These are phyloP conservation scores for Diaporthe citri DNA, from an alignment of 2,329 filamentous ascomycete genomes.

Conservation along the genomic window DNA sequence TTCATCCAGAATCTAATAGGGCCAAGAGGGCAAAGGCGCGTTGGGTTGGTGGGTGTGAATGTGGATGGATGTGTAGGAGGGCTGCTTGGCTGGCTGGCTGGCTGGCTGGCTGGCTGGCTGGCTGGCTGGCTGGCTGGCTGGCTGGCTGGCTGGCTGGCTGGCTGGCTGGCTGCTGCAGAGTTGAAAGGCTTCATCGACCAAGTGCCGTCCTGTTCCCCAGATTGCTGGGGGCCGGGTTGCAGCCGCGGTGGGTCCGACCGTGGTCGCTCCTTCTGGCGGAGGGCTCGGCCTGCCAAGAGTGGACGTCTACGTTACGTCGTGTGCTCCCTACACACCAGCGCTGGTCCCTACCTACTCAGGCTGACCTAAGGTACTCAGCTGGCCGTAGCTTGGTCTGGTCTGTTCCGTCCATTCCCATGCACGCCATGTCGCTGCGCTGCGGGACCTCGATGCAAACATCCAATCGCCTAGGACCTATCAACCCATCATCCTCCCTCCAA, in stretches of 20 bases:
- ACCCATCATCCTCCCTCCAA: constrained; percentile 12
- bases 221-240: constrained; percentile 19
- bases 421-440: not conserved
- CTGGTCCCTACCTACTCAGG: no score
- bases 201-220: constrained; percentile 28
- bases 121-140: not conserved
- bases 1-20: constrained; percentile 21
- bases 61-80: not conserved
- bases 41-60: not conserved
- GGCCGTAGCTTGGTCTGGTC: not conserved
- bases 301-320: constrained; percentile 10
- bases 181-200: constrained; percentile 8
- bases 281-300: constrained; percentile 24
- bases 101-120: not conserved
- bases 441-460: constrained; percentile 10
- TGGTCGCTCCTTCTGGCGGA: constrained; percentile 2
- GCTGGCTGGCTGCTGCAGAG: not conserved
- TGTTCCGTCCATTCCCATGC: not conserved
- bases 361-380: no score
- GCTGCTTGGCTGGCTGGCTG: not conserved
- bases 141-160: not conserved
- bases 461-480: constrained; percentile 24
- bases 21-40: not conserved
- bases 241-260: constrained; percentile 21
- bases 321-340: not conserved